These are phyloP conservation scores for Nasturtium officinale DNA, from an alignment of 345 rosid genomes.

Conservation along the genomic window DNA sequence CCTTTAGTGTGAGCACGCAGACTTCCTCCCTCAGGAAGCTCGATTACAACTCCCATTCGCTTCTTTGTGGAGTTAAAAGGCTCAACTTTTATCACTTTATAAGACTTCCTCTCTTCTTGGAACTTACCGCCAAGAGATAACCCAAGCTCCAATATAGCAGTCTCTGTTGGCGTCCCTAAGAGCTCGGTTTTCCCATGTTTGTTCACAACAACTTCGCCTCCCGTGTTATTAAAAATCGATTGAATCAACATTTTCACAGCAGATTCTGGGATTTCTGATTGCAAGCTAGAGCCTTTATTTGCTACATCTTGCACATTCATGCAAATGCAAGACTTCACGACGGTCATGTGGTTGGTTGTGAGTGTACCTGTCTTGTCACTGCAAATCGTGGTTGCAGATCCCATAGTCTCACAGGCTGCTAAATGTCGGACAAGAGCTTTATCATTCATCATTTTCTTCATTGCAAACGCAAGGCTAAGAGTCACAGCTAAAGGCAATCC, in stretches of 20 bases:
- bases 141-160: conserved; percentile 80
- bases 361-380: conserved; percentile 96
- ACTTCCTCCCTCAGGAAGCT: conserved; percentile 63
- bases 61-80: conserved; percentile 95
- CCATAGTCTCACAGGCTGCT: conserved; percentile 98
- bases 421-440: conserved; percentile 91
- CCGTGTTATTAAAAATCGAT: conserved; percentile 85
- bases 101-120: conserved; percentile 59
- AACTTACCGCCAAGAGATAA: conserved; percentile 82
- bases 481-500: conserved; percentile 96
- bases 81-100: conserved; percentile 70
- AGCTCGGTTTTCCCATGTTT: conserved; percentile 72
- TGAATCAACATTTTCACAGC: conserved; percentile 63
- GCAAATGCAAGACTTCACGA: conserved; percentile 86
- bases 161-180: conserved; percentile 86
- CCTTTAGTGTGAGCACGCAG: conserved; percentile 80
- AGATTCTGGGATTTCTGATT: conserved; percentile 65
- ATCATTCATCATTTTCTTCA: conserved; percentile 99
- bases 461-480: conserved; percentile 93
- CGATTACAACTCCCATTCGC: conserved; percentile 82
- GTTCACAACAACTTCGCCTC: conserved; percentile 79
- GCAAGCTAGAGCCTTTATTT: conserved; percentile 47
- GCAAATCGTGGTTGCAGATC: conserved; percentile 90
- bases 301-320: conserved; percentile 60
- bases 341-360: conserved; percentile 91